Evolutionary conservation across 352 stramenopile genomes (phyloP).

Genomic region (Phytophthora colocasiae): DNA sequence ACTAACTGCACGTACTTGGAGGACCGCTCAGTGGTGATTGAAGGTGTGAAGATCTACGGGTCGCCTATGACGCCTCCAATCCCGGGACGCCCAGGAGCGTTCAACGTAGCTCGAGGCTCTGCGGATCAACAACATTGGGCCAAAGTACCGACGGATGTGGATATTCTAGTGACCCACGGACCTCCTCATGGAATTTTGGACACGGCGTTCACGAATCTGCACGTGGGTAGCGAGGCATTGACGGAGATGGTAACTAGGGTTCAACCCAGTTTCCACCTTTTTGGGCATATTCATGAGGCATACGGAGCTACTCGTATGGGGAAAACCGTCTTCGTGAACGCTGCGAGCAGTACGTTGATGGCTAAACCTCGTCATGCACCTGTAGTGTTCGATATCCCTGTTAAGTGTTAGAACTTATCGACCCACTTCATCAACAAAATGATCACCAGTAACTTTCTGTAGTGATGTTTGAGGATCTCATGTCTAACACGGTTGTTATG

Average conservation of each 20-base stretch:
- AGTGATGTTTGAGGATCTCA: too few species aligned
- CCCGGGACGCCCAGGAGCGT: constrained; percentile 59
- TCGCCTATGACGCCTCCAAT: constrained; percentile 71
- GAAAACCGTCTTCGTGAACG: constrained; percentile 87
- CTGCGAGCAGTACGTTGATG: constrained; percentile 67
- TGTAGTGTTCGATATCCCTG: constrained; percentile 75
- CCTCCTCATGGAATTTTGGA: constrained; percentile 85
- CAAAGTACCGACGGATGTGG: constrained; percentile 65
- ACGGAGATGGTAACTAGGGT: constrained; percentile 74
- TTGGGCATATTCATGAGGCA: constrained; percentile 92
- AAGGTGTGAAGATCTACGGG: constrained; percentile 70
- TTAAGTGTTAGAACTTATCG: constrained; percentile 31
- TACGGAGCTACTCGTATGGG: constrained; percentile 73
- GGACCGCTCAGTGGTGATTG: constrained; percentile 57
- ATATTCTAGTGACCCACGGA: constrained; percentile 89
- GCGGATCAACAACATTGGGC: constrained; percentile 58
- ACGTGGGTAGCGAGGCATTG: constrained; percentile 78
- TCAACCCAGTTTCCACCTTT: constrained; percentile 80
- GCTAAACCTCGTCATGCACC: constrained; percentile 58
- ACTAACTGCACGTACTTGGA: constrained; percentile 72
- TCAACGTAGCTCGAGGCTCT: constrained; percentile 61
- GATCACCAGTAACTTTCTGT: too few species aligned
- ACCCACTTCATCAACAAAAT: too few species aligned
- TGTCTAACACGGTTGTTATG: constrained; percentile 23
- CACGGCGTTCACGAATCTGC: constrained; percentile 49